A percentile compares a stretch with the other conserved stretches of the same genome.
Conservation (phyloP, 805 yeast species). For the Candida ipomoeae region DNA sequence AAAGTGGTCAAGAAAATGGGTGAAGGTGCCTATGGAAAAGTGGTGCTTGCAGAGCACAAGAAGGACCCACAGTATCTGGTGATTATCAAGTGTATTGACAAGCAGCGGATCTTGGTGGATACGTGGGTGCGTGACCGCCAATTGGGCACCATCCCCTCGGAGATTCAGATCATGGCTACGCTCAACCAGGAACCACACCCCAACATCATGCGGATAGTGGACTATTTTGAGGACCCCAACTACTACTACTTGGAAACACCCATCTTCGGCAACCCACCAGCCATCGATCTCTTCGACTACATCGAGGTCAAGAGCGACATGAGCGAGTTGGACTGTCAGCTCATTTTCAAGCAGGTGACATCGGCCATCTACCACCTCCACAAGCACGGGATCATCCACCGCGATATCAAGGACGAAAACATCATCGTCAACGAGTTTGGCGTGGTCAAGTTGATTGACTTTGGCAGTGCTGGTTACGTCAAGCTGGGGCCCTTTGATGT, state of each 20-base stretch:
- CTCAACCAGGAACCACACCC: constrained; percentile 77
- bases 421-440: constrained; percentile 82
- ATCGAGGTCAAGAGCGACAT: constrained; percentile 82
- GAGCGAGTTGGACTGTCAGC: constrained; percentile 73
- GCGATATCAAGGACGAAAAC: constrained; percentile 95
- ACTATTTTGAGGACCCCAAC: constrained; percentile 87
- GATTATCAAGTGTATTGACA: constrained; percentile 84
- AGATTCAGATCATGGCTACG: constrained; percentile 88
- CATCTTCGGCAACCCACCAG: constrained; percentile 85
- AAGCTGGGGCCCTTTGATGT: constrained; percentile 94
- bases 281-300: constrained; percentile 86
- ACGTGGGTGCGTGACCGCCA: constrained; percentile 94
- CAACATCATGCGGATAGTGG: constrained; percentile 77
- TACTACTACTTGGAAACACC: constrained; percentile 91
- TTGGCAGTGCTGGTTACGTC: constrained; percentile 91
- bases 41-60: constrained; percentile 68
- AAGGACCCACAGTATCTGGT: constrained; percentile 61
- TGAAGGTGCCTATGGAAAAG: constrained; percentile 96
- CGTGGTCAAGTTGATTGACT: constrained; percentile 81
- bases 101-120: constrained; percentile 89
- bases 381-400: constrained; percentile 79
- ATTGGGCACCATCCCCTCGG: constrained; percentile 93
- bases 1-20: constrained; percentile 75
- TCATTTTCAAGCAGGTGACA: constrained; percentile 74
- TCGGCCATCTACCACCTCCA: constrained; percentile 81